Percentiles rank a stretch among this genome's conserved stretches.
Conservation (phyloP, 2,329 filamentous ascomycete species). For the Trichoderma sp. region DNA sequence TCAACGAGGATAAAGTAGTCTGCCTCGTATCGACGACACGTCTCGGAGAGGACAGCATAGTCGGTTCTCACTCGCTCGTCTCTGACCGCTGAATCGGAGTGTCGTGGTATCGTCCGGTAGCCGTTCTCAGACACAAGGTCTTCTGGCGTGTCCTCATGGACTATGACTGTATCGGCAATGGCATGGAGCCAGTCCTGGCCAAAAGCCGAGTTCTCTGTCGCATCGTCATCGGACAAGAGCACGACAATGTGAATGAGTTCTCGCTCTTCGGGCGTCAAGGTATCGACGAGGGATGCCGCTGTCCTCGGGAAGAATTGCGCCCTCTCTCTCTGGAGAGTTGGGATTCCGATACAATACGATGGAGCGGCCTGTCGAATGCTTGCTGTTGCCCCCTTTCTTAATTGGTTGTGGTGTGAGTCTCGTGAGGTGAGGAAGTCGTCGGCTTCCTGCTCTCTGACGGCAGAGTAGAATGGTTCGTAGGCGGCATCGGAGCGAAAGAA, state of each 20-base stretch:
- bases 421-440: constrained; percentile 31
- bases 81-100: constrained; percentile 29
- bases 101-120: constrained; percentile 29
- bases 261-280: constrained; percentile 36
- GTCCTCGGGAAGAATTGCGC: constrained; percentile 36
- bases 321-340: constrained; percentile 35
- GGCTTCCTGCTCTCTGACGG: constrained; percentile 33
- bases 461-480: constrained; percentile 35
- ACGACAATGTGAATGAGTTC: constrained; percentile 36
- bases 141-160: constrained; percentile 33
- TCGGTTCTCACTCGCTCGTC: constrained; percentile 37
- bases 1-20: constrained; percentile 40
- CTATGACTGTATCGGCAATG: constrained; percentile 37
- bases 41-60: constrained; percentile 35
- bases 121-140: background rate
- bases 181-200: constrained; percentile 37
- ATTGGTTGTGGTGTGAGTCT: background rate
- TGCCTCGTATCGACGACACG: constrained; percentile 33
- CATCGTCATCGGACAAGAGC: constrained; percentile 38
- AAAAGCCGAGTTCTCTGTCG: constrained; percentile 36
- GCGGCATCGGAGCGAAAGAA: constrained; percentile 36
- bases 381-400: background rate
- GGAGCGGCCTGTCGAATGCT: background rate
- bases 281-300: constrained; percentile 38
- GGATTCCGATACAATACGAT: constrained; percentile 37